Base-by-base conservation (phyloP, 2,329 filamentous ascomycete genomes). In the Seiridium cupressi region DNA sequence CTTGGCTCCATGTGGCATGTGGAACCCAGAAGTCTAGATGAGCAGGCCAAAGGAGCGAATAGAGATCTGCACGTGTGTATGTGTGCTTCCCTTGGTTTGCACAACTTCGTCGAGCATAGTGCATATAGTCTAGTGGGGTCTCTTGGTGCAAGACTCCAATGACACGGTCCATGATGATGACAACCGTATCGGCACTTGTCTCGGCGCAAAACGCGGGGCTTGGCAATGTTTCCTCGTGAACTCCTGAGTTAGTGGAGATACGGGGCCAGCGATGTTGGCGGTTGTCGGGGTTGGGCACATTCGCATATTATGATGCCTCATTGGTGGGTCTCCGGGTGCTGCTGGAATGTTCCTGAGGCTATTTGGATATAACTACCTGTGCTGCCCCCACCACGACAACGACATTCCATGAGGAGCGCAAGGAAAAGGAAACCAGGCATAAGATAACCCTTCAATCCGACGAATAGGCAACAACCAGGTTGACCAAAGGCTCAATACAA, bases 271-370 rank as follows among this genome's bases (percentile, higher is more conserved):
- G 38, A 42, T 42, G 38, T 13, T 13, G 7, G 38, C 7, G 38
- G 38, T 42, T 42, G 38, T 42, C 38, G 13, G 38, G 38, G 38
- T 42, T 42, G 38, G 38, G 38, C 38, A 42, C 38, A 13, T 8
- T 42, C 38, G 38, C 46, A 26, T 13, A 38, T 13, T 18, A 53
- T 36, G 34, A 35, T 35, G 34, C 49, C 35, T 53, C 49, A 53
- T 53, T 53, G 49, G 49, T 53, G 49, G 49, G 34, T 35, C 49
- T 7, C 9, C 49, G 49, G 49, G 32, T 35, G 35, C 35, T 53
- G 49, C 49, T 53, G 49, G 49, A 53, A 53, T 53, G 34, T 53
- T 53, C 49, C 35, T 35, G 49, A 53, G 49, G 35, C 49, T 53
- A 35, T 49, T 49, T 49, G 11, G 49, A 38, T 53, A 35, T n/a